These are phyloP conservation scores for Botrytis fabae DNA, from an alignment of 2,329 filamentous ascomycete species.

Conservation along the genomic window DNA sequence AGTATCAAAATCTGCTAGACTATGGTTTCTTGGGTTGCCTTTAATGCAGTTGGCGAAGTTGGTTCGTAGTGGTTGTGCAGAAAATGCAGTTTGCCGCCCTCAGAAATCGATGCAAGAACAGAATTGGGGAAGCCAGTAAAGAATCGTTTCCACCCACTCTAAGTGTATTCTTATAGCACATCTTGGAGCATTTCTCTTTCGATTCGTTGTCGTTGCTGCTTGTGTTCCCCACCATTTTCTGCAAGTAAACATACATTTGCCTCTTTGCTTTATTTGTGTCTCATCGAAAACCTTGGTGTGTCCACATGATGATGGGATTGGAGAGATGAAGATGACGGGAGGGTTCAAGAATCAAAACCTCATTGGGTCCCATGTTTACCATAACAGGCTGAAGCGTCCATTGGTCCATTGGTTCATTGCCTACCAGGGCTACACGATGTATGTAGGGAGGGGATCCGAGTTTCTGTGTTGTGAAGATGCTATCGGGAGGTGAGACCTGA, in stretches of 20 bases:
- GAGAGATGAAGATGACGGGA: neutral
- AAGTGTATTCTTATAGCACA: neutral
- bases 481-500: neutral
- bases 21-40: neutral
- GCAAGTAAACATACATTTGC: neutral
- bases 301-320: neutral
- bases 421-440: neutral
- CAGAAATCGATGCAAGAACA: neutral
- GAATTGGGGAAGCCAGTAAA: neutral
- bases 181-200: neutral
- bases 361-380: neutral
- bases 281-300: neutral
- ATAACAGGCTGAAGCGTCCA: neutral
- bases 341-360: neutral
- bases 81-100: neutral
- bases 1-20: conserved; percentile 6
- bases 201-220: neutral
- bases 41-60: neutral
- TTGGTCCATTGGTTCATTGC: neutral
- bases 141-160: neutral
- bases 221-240: neutral
- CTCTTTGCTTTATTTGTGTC: neutral
- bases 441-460: neutral
- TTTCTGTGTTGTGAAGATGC: neutral
- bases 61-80: neutral